phyloP scores from a whole-genome alignment of 140 eudicot genomes.

The Flaveria floridana region DNA sequence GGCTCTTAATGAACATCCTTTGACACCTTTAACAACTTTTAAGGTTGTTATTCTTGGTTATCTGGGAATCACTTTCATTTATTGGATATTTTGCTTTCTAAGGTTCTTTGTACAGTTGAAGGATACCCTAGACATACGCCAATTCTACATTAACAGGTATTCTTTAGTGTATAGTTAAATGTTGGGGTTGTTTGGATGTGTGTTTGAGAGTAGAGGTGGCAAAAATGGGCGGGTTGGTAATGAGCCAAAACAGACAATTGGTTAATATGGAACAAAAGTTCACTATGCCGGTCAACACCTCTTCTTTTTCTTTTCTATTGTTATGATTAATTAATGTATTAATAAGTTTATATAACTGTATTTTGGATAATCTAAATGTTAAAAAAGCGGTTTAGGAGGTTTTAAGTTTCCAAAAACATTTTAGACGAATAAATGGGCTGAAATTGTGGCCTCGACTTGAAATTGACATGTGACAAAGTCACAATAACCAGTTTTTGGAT shows the following conservation, averaged over 20 bases:
- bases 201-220: background rate
- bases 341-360: background rate
- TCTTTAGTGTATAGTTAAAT: background rate
- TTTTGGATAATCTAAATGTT: background rate
- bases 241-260: background rate
- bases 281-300: background rate
- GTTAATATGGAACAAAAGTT: background rate
- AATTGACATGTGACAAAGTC: background rate
- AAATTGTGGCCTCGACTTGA: background rate
- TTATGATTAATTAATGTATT: background rate
- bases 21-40: constrained; percentile 72
- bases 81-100: constrained; percentile 82
- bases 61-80: constrained; percentile 75
- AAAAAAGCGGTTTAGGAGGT: background rate
- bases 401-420: constrained; percentile 7
- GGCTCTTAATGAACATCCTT: constrained; percentile 83
- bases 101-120: constrained; percentile 86
- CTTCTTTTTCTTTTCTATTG: background rate
- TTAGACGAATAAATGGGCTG: background rate
- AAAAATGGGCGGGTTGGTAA: constrained; percentile 14
- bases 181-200: constrained; percentile 2
- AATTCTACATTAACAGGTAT: constrained; percentile 80
- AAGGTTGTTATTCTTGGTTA: constrained; percentile 80
- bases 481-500: background rate
- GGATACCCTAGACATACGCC: constrained; percentile 74